Conservation (phyloP, 306 rosid genomes). For the Mucuna pruriens region DNA sequence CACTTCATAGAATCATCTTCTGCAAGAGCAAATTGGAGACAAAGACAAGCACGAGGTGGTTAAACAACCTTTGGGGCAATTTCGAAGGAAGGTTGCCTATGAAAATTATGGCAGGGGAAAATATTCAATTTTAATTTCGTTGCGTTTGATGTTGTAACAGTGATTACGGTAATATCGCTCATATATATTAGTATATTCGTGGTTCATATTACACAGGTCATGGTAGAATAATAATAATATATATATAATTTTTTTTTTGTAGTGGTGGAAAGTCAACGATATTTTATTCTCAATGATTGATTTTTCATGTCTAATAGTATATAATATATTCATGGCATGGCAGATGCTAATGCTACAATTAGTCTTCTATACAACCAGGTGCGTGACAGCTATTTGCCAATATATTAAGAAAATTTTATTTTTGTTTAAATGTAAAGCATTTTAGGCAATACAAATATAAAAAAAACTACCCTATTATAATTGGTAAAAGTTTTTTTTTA, state of each 20-base stretch:
- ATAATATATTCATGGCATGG: not conserved
- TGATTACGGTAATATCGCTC: not conserved
- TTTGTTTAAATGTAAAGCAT: not conserved
- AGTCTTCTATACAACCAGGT: not conserved
- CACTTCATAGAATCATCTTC: not conserved
- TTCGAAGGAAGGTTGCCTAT: not conserved
- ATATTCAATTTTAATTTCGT: too few relatives aligned
- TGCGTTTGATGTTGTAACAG: not conserved
- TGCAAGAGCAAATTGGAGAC: not conserved
- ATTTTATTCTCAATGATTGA: not conserved
- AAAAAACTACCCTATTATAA: not conserved
- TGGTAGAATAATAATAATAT: too few relatives aligned
- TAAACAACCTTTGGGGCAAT: not conserved
- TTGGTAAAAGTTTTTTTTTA: too few relatives aligned
- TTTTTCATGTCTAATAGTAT: not conserved
- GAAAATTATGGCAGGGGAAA: too few relatives aligned
- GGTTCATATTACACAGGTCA: not conserved
- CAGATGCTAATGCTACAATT: not conserved
- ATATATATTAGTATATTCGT: not conserved
- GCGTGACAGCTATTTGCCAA: slow-evolving; percentile 5
- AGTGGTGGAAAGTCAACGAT: not conserved
- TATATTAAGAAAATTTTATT: not conserved
- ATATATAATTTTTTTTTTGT: too few relatives aligned
- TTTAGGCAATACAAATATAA: not conserved
- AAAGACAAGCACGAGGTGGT: not conserved